phyloP scores from a whole-genome alignment of 1,139 yeast species.

The Zygosaccharomyces sapae region DNA sequence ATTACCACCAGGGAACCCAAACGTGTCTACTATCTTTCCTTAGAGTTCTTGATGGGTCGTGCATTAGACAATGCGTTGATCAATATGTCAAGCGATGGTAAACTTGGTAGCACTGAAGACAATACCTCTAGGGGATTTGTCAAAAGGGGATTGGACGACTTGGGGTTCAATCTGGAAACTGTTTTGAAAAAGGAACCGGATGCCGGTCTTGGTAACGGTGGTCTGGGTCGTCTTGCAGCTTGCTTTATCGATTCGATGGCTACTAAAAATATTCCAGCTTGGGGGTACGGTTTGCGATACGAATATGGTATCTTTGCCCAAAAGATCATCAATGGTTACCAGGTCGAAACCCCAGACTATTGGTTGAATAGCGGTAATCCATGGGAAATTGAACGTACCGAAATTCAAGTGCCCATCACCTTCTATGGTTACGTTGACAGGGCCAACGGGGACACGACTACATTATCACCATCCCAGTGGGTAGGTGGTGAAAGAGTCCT shows the following conservation, averaged over 20 bases:
- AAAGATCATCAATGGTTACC: conserved; percentile 85
- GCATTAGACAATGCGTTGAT: conserved; percentile 93
- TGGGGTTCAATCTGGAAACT: conserved; percentile 88
- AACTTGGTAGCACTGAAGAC: conserved; percentile 26
- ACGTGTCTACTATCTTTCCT: conserved; percentile 78
- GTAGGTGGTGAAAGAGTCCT: conserved; percentile 83
- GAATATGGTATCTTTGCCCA: conserved; percentile 93
- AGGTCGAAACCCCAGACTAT: conserved; percentile 90
- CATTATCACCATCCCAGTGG: conserved; percentile 57
- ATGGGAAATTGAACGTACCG: conserved; percentile 87
- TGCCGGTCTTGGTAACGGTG: conserved; percentile 94
- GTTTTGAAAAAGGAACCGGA: conserved; percentile 83
- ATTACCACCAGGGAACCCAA: conserved; percentile 83
- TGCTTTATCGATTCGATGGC: conserved; percentile 89
- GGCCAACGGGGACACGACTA: conserved; percentile 49
- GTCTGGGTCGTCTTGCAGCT: conserved; percentile 91
- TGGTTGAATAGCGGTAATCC: conserved; percentile 88
- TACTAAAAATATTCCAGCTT: conserved; percentile 83
- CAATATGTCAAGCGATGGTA: conserved; percentile 51
- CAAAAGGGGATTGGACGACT: conserved; percentile 55
- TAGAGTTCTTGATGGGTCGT: conserved; percentile 92
- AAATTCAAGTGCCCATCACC: conserved; percentile 88
- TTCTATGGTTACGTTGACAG: conserved; percentile 81
- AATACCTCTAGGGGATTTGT: conserved; percentile 46
- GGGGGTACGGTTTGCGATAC: conserved; percentile 95